phyloP scores from a whole-genome alignment of 345 rosid species.

The Rhizophora mangle region DNA sequence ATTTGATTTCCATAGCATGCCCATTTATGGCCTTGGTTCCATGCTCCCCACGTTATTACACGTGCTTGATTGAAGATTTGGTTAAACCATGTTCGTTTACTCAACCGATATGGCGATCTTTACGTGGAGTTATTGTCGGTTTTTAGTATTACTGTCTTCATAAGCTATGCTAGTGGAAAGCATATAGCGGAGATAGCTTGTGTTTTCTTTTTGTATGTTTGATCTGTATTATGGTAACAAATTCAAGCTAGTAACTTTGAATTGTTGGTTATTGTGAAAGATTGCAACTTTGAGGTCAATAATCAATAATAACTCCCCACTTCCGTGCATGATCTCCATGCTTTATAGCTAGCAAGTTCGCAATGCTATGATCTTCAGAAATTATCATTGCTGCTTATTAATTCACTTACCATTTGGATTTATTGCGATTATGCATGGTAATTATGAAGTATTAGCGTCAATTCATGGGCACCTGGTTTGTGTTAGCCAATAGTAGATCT shows the following conservation, averaged over 20 bases:
- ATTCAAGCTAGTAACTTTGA: neutral
- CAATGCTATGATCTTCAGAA: neutral
- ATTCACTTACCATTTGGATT: neutral
- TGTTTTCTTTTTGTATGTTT: neutral
- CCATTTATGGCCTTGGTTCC: no score
- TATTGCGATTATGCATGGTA: neutral
- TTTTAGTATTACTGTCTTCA: no score
- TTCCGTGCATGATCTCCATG: neutral
- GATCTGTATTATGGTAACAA: neutral
- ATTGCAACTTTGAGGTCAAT: neutral
- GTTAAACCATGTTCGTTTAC: no score
- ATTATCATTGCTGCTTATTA: neutral
- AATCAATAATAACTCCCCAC: neutral
- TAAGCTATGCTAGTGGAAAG: no score
- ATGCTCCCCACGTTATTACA: no score
- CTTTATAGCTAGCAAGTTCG: neutral
- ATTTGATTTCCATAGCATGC: no score
- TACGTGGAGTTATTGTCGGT: no score
- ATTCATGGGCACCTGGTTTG: neutral
- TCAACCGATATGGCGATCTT: no score
- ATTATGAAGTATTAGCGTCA: neutral
- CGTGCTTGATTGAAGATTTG: no score
- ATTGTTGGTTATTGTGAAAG: neutral
- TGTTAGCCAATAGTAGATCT: neutral
- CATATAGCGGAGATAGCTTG: neutral